Evolutionary conservation across 768 basidiomycete genomes (phyloP), one percentile per base, ranked within the genome.

Genomic region (Termitomyces sp.): DNA sequence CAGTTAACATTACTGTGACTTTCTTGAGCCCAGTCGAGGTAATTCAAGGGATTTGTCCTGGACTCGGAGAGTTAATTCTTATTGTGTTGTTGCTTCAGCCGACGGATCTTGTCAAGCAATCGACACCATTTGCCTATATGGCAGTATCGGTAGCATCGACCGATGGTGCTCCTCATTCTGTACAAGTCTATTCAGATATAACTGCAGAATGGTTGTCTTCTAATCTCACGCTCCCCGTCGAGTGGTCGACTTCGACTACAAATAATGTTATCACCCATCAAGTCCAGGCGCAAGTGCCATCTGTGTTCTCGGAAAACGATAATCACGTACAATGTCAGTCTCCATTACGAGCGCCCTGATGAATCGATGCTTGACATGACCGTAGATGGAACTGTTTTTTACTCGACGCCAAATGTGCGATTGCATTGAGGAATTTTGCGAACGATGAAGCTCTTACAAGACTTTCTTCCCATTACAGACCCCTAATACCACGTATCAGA

Each of bases 21-120:
- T 88, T 89, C 63, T 68, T 87, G 40, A 86, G 84, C 58, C 85
- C 86, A 3, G 80, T 89, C 14, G 85, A 87, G 74, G 84, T 84
- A 64, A 3, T 34, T 34, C n/a, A 12, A 43, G 64, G 53, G 23
- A 25, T 34, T 43, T 42, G 17, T 39, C 5, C 17, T 30, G 16
- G n/a, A 23, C 16, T 2, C n/a, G 19, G 6, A 35, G 25, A 35
- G 3, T 0, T 11, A 6, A 21, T 34, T 21, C 39, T 49, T n/a
- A 23, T 3, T 16, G 19, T 25, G 1, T 9, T 17, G 9, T 10
- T 9, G 28, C 12, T 1, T 28, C 41, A 85, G 83, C 78, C 84
- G 16, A 74, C 67, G 23, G 84, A 87, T 64, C 73, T 84, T 10
- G 76, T 80, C 39, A 82, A 80, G 62, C 84, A 85, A 65, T 86